Evolutionary conservation across 2,329 filamentous ascomycete genomes (phyloP), one percentile per base, ranked within the genome.

Genomic region (Beauveria varroae): DNA sequence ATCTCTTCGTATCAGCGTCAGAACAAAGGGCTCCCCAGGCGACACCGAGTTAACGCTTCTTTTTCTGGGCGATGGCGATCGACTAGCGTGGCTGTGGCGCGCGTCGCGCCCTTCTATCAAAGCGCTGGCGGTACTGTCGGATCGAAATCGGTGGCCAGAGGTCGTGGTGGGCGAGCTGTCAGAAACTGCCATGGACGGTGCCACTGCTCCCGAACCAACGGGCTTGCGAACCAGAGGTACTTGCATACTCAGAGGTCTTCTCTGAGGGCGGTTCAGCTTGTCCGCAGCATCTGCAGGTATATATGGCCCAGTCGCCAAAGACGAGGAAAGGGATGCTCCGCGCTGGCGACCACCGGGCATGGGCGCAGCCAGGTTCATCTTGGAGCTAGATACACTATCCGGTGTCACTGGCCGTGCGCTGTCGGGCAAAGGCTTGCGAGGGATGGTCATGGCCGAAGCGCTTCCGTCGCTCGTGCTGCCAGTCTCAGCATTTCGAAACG

Each of bases 1-100:
- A 69, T 92, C 87, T 65, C 89, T 83, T n/a, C 89, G 86, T 67
- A 92, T 91, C 16, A 93, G 72, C 0, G 85, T 87, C 16, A 86
- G 73, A 2, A 78, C 80, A 64, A 84, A 85, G 0, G 81, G 78
- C 0, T 73, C 71, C 52, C 75, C 71, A 56, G 74, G 71, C 7
- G 71, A 66, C 2, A 57, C 34, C n/a, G 62, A 63, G 24, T 68
- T 66, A 2, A 66, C 67, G 41, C 65, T 70, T 52, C 65, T 68
- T 57, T 74, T 76, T 26, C 64, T 68, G 3, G 76, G 77, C 1
- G 76, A 78, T 0, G 73, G 71, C 0, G 76, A 75, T n/a, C 72
- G 69, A 30, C 65, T 65, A 5, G 28, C 20, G 43, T 14, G 60
- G 56, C 40, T 43, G 1, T 28, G 44, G 22, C 10, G 28, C 34